Evolutionary conservation across 495 filamentous ascomycete species (phyloP), one percentile per base, ranked within the genome.

Genomic region (Lichenothelia convexa): DNA sequence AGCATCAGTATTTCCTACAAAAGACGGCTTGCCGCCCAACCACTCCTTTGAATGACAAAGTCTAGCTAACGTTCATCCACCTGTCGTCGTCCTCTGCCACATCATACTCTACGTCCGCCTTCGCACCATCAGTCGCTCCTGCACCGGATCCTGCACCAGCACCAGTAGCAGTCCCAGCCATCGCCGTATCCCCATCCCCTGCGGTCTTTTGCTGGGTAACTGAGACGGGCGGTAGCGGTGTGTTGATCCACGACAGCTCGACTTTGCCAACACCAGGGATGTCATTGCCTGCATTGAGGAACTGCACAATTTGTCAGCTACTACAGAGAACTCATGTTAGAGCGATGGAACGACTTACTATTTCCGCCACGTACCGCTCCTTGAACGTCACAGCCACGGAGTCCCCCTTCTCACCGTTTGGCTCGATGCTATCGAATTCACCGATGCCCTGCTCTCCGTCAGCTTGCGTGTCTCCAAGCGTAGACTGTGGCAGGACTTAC

Each of bases 341-440:
- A n/a, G n/a, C n/a, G n/a, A n/a, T n/a, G n/a, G n/a, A n/a, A n/a
- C n/a, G n/a, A n/a, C n/a, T n/a, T n/a, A n/a, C n/a, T n/a, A 79
- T 80, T 56, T 94, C 87, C 11, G 86, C 89, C 5, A 78, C 77
- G 46, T 77, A 85, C 29, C 89, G 77, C 46, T 97, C 83, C 45
- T 80, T 85, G 54, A 95, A 97, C 2, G 69, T 69, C 37, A 95
- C 68, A 53, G 80, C 42, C 53, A 78, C 50, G 18, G 66, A 65
- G 44, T 73, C 60, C 3, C 64, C 44, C 18, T 65, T 58, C 2
- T 67, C 54, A 0, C 75, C 67, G 43, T 76, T 71, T 1, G 65
- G 57, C 36, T 83, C 70, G 36, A 94, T 76, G 27, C 70, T 71
- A 36, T 83, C 73, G 46, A 80, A 85, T 42, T 93, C 84, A 35